Percentiles rank a stretch among this genome's conserved stretches.
Conservation (phyloP, 78 protist species). For the Bigelowiella natans region DNA sequence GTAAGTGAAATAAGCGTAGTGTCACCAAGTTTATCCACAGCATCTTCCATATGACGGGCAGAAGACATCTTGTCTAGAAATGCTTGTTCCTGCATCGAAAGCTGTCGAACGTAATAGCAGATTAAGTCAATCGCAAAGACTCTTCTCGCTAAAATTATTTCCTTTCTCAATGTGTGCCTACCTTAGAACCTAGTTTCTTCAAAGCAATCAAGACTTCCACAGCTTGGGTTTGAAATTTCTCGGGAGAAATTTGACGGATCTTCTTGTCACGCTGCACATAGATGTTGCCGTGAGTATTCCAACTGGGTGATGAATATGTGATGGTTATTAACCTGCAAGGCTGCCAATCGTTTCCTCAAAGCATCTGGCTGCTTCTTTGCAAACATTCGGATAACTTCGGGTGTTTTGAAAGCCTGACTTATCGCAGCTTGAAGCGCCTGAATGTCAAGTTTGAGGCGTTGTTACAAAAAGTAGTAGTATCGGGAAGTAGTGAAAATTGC, state of each 20-base stretch:
- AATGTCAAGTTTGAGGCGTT: too few relatives aligned
- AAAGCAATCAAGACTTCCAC: background rate
- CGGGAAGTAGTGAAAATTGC: too few relatives aligned
- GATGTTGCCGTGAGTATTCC: background rate
- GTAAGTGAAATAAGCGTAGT: background rate
- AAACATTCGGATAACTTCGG: slow-evolving; percentile 15
- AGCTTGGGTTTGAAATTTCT: background rate
- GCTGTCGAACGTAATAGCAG: background rate
- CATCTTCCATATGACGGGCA: background rate
- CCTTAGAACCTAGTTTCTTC: background rate
- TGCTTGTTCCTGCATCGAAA: background rate
- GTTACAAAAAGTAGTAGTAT: too few relatives aligned
- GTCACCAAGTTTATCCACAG: background rate
- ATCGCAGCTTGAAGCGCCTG: slow-evolving; percentile 17
- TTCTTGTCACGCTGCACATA: background rate
- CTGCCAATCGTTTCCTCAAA: background rate
- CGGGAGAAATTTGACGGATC: background rate
- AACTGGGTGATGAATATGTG: too few relatives aligned
- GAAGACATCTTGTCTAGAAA: background rate
- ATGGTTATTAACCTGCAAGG: too few relatives aligned
- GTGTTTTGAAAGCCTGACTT: slow-evolving; percentile 11
- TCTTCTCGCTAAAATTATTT: too few relatives aligned
- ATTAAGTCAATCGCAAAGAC: too few relatives aligned
- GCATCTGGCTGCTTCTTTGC: slow-evolving; percentile 1
- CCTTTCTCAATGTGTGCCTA: too few relatives aligned